Evolutionary conservation across 306 rosid genomes (phyloP), one percentile per base, ranked within the genome.

Genomic region (Elaeagnus macrophylla): DNA sequence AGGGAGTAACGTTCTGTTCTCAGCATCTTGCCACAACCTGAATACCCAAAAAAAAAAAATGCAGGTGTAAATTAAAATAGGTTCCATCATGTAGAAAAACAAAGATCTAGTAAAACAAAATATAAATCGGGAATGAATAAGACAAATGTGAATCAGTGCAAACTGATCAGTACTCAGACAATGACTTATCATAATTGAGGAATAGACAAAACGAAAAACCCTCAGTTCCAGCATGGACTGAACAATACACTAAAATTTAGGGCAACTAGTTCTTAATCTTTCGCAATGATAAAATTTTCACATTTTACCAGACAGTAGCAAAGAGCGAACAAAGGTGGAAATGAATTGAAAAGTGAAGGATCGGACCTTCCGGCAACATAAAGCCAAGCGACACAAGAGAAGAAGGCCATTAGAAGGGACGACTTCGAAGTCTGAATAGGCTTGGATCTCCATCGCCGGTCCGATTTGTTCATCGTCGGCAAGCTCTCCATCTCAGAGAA

Each of bases 21-120:
- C 97, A 11, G 97, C 97, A 61, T 91, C 97, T 62, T 91, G 97
- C 97, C 97, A 86, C 72, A 91, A 78, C 83, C 97, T 91, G 75
- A 67, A 71, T 18, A 46, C 36, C 59, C 12, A 48, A 9, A 42
- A 51, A 1, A n/a, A 54, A 14, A 15, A 54, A 53, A 47, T 2
- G 16, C 25, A 39, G 53, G 32, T 7, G 7, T 10, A 41, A 41
- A 11, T 42, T 51, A 15, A 17, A 16, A 39, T 55, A n/a, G 13
- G 6, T 11, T 43, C 10, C 12, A 57, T 42, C 51, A 42, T 12
- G 32, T 42, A 6, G 47, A 18, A 56, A 37, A 5, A 7, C 1
- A 48, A 35, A 50, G 7, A 17, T 51, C 63, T 18, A 25, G 32
- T 2, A 25, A 25, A 25, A 25, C 25, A 20, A 25, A 25, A 25